Base-by-base conservation (phyloP, 2,329 filamentous ascomycete genomes). In the Ophiosphaerella herpotricha region DNA sequence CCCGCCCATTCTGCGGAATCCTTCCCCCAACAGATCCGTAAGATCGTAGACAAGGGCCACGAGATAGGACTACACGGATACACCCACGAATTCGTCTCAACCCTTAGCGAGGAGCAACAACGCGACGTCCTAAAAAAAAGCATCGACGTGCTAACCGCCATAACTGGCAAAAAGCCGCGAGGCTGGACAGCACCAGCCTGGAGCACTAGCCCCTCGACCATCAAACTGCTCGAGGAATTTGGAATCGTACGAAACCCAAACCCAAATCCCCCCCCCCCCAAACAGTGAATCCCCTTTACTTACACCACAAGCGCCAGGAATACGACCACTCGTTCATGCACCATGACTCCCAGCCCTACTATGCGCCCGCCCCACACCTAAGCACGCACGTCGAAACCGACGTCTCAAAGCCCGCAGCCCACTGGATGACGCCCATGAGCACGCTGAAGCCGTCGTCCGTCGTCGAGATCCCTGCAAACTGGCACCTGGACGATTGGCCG, bases 401-500 rank as follows among this genome's bases (percentile, higher is more conserved):
- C 48, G 34, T 58, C 13, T 50, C 52, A 9, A 66, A 72, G 31
- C 53, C 63, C 2, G 70, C 73, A 2, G 65, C 65, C 0, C 50
- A 58, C 16, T 76, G 72, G 73, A 76, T 76, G 74, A 51, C 44
- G 18, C 73, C 73, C 6, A 75, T 75, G 70, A 64, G 54, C 1
- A 60, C 60, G 3, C 41, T 74, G 5, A 57, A 61, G 33, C 48
- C 64, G 4, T 62, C 63, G 21, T 66, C 66, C 8, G 63, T 79
- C 9, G 76, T 79, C 29, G 76, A 78, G 49, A 72, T 79, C 26
- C 77, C 77, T 1, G 74, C 75, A 13, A 78, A 75, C 42, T 80
- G 77, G 77, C 71, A 78, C 52, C 52, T 87, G 7, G 77, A 80
- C 57, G 78, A 80, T 55, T 79, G 76, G 77, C 76, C 76, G 40